A percentile compares a stretch with the other conserved stretches of the same genome.
Evolutionary conservation across 306 rosid species (phyloP).

Genomic region (Prunus armeniaca): DNA sequence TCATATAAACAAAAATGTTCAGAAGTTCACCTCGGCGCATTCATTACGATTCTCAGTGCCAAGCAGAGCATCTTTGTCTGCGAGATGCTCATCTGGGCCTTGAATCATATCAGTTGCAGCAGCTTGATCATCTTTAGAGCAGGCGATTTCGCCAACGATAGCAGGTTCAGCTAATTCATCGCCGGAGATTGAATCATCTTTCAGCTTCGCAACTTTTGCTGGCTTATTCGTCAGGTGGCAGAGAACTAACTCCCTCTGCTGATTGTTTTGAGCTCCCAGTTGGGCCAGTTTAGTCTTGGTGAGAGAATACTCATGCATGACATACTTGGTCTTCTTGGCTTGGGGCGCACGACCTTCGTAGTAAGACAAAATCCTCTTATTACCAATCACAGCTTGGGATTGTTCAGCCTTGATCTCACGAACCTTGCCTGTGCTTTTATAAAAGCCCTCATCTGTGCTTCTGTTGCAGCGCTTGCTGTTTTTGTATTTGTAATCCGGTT

Average conservation of each 20-base stretch:
- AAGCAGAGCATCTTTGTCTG: not conserved
- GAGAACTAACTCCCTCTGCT: too few relatives aligned
- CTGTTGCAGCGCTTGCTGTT: conserved; percentile 36
- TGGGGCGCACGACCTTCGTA: conserved; percentile 28
- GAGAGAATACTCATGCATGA: conserved; percentile 64
- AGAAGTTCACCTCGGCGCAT: not conserved
- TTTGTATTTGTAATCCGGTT: conserved; percentile 26
- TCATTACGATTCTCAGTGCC: not conserved
- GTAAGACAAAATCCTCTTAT: conserved; percentile 61
- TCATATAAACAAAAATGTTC: not conserved
- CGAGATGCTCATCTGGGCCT: not conserved
- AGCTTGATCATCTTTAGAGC: not conserved
- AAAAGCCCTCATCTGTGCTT: conserved; percentile 45
- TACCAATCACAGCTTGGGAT: conserved; percentile 37
- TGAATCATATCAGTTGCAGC: not conserved
- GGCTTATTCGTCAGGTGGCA: too few relatives aligned
- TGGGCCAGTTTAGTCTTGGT: not conserved
- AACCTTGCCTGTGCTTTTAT: conserved; percentile 63
- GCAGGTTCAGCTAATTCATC: conserved; percentile 16
- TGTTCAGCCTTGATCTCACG: conserved; percentile 18
- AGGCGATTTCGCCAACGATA: conserved; percentile 8
- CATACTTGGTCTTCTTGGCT: conserved; percentile 41
- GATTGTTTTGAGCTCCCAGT: too few relatives aligned
- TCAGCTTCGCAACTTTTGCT: too few relatives aligned
- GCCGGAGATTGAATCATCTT: not conserved